Conservation (phyloP, 1,284 basidiomycete species). For the Meripilus lineatus region DNA sequence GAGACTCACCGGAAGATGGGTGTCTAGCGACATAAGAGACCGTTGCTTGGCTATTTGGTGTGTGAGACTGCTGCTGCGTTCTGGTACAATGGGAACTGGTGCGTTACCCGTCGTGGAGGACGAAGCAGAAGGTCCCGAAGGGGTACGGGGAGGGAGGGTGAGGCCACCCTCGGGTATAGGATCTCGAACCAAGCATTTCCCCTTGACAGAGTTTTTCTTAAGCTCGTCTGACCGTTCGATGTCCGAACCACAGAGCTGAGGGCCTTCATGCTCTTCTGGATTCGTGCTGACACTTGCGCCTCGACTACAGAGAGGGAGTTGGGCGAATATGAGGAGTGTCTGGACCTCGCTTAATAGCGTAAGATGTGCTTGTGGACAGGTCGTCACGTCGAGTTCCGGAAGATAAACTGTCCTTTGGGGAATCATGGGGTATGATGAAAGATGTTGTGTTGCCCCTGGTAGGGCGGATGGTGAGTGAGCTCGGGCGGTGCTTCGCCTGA, state of each 20-base stretch:
- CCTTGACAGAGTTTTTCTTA: slow-evolving; percentile 20
- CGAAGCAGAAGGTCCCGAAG: slow-evolving; percentile 11
- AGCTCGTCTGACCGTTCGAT: slow-evolving; percentile 44
- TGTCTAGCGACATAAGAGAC: slow-evolving; percentile 28
- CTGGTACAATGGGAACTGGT: slow-evolving; percentile 26
- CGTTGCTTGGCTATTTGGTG: slow-evolving; percentile 20
- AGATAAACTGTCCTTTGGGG: too few relatives aligned
- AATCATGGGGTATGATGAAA: too few relatives aligned
- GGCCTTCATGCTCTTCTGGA: slow-evolving; percentile 35
- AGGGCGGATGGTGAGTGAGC: slow-evolving; percentile 27
- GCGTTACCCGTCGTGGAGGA: slow-evolving; percentile 20
- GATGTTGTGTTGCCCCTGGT: slow-evolving; percentile 25
- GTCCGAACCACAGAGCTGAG: slow-evolving; percentile 46
- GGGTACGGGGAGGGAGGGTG: slow-evolving; percentile 13
- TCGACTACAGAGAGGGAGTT: slow-evolving; percentile 37
- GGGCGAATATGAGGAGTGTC: slow-evolving; percentile 1
- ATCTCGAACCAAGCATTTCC: slow-evolving; percentile 19
- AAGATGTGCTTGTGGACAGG: too few relatives aligned
- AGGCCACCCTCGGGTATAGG: slow-evolving; percentile 12
- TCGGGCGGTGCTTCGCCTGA: slow-evolving; percentile 15
- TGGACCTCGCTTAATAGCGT: slow-evolving; percentile 13
- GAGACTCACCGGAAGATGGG: slow-evolving; percentile 19
- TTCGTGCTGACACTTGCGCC: slow-evolving; percentile 50
- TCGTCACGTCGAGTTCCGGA: too few relatives aligned
- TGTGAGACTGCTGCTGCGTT: slow-evolving; percentile 33